phyloP scores from a whole-genome alignment of 176 grass and related monocot species.

The Avena eriantha region DNA sequence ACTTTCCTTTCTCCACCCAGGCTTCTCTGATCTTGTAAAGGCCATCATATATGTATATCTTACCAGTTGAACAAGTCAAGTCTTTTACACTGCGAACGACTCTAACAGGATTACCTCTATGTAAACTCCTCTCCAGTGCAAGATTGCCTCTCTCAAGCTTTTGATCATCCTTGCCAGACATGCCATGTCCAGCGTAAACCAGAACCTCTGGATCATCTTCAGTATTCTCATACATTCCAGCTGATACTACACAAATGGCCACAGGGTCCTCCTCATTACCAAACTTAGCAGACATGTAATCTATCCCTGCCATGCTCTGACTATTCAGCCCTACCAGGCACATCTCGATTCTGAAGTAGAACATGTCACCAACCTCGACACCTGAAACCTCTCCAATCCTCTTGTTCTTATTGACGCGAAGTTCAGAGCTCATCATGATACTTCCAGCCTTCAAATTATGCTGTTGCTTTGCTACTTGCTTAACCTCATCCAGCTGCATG shows the following conservation, averaged over 20 bases:
- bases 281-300: constrained; percentile 50
- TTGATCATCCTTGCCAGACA: constrained; percentile 63
- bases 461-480: constrained; percentile 24
- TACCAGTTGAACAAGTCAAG: constrained; percentile 39
- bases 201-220: constrained; percentile 52
- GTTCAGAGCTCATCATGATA: constrained; percentile 45
- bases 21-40: constrained; percentile 63
- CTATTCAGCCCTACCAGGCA: constrained; percentile 70
- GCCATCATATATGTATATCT: constrained; percentile 66
- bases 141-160: constrained; percentile 67
- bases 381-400: constrained; percentile 70
- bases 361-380: constrained; percentile 78
- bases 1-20: constrained; percentile 69
- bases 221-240: constrained; percentile 79
- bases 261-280: constrained; percentile 51
- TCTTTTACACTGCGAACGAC: constrained; percentile 60
- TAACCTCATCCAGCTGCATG: constrained; percentile 8
- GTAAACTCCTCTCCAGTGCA: constrained; percentile 57
- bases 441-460: constrained; percentile 14
- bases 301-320: constrained; percentile 65
- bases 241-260: constrained; percentile 70
- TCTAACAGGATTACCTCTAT: constrained; percentile 51
- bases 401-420: constrained; percentile 66
- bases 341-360: constrained; percentile 88
- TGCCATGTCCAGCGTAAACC: constrained; percentile 55